A percentile compares a stretch with the other conserved stretches of the same genome.
These are phyloP conservation scores for Alternaria gaisen DNA, from an alignment of 2,329 filamentous ascomycete genomes.

Conservation along the genomic window DNA sequence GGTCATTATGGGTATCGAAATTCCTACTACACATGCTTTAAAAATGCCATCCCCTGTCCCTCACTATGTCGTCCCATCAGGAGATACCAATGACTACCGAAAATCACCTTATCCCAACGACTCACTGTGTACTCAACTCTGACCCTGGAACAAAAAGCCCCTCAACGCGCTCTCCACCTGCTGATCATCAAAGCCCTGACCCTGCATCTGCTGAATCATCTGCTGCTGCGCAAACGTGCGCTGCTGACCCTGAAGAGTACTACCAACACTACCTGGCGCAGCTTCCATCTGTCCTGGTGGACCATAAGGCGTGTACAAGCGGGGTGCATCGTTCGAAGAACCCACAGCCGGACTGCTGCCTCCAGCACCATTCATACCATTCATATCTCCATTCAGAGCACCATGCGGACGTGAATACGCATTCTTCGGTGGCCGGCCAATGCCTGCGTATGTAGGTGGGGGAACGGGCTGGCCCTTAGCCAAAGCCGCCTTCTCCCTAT, in stretches of 20 bases:
- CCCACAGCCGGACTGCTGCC: background rate
- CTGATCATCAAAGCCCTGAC: conserved; percentile 30
- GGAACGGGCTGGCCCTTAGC: conserved; percentile 9
- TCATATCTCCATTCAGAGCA: background rate
- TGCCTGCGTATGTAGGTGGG: background rate
- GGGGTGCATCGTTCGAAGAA: background rate
- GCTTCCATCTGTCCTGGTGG: background rate
- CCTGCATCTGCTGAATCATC: conserved; percentile 20
- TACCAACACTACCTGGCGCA: conserved; percentile 16
- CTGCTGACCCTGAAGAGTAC: conserved; percentile 1
- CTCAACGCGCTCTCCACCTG: conserved; percentile 39
- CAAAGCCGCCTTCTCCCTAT: conserved; percentile 40
- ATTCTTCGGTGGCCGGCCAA: conserved; percentile 2
- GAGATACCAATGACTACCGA: background rate
- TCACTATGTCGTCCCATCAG: background rate
- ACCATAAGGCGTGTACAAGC: background rate
- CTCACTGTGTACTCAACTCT: background rate
- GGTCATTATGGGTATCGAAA: background rate
- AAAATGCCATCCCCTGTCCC: background rate
- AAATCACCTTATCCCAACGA: background rate
- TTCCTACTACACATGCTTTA: background rate
- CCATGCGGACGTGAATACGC: background rate
- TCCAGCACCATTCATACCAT: background rate
- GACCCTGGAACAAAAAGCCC: conserved; percentile 39
- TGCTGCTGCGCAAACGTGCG: conserved; percentile 15